Evolutionary conservation across 1,284 basidiomycete genomes (phyloP).

Genomic region (Tetrapyrgos nigripes): DNA sequence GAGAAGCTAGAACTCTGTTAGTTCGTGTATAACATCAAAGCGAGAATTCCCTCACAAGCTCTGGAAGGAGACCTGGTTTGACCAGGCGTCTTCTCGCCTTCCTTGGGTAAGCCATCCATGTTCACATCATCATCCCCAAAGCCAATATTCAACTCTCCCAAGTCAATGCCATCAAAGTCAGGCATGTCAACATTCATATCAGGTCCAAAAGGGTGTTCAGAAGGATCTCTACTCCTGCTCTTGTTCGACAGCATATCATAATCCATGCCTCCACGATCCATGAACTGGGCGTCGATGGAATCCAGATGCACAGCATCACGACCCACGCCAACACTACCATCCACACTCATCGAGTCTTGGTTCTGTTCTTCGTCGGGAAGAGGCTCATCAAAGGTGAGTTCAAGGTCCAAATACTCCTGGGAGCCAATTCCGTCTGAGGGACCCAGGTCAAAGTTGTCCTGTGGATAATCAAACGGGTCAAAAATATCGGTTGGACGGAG

Average conservation of each 20-base stretch:
- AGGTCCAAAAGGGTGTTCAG: conserved; percentile 66
- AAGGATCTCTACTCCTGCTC: conserved; percentile 63
- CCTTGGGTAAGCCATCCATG: conserved; percentile 30
- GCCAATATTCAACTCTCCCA: conserved; percentile 72
- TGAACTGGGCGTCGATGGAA: conserved; percentile 66
- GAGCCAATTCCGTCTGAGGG: conserved; percentile 85
- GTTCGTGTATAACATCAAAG: not conserved
- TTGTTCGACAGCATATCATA: conserved; percentile 64
- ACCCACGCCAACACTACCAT: conserved; percentile 75
- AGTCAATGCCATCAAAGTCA: conserved; percentile 62
- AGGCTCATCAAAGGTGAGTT: conserved; percentile 30
- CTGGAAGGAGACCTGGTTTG: conserved; percentile 67
- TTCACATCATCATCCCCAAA: conserved; percentile 59
- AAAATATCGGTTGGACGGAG: conserved; percentile 76
- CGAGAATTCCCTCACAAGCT: conserved; percentile 59
- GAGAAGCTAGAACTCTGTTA: conserved; percentile 60
- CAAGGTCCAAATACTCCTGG: conserved; percentile 65
- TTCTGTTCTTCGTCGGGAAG: conserved; percentile 34
- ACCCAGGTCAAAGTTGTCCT: conserved; percentile 70
- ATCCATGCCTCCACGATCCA: conserved; percentile 55
- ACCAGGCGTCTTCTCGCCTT: conserved; percentile 58
- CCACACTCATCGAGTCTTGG: conserved; percentile 53
- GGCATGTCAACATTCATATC: conserved; percentile 66
- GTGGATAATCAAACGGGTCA: conserved; percentile 61
- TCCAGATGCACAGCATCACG: conserved; percentile 69